Base-by-base conservation (phyloP, 148 eudicot genomes). In the Spergularia bocconei region DNA sequence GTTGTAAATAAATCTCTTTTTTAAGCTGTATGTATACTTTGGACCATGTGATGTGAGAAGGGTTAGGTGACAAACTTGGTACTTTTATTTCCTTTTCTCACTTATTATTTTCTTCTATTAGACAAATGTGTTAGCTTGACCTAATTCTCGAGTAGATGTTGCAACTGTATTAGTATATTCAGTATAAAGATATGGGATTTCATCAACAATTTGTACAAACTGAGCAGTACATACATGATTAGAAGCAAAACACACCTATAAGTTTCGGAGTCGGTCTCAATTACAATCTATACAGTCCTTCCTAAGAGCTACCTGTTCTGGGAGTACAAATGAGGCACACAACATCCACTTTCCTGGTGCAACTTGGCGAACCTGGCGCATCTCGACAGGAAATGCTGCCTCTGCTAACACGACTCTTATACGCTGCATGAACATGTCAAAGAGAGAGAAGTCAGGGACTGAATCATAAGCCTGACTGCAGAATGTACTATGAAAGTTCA, bases 291-390 rank as follows among this genome's bases (percentile, higher is more conserved):
- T 60, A 65, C 69, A 71, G 41, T 71, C 68, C 62, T 75, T 75
- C 33, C 76, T 70, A 66, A 76, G 55, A 75, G 96, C 98, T 29
- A 90, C 93, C 50, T 78, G 88, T 78, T 82, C 87, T 0, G 98
- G 98, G 29, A 94, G 88, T 67, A 82, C 72, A 79, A 94, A 94
- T 58, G 97, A 90, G 60, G 96, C 98, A 82, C 97, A 94, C 75
- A 94, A 11, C 98, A 94, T 94, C 95, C 91, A 94, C 79, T 94
- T 94, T 72, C 93, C 96, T 0, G 98, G 98, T 21, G 98, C 98
- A 47, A 94, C 98, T 73, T 85, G 85, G 44, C 97, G 96, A 70
- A 94, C 97, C 12, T 88, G 87, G 55, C 79, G 93, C 89, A 87
- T 84, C 48, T 91, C 83, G 23, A 94, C 90, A 69, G 88, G 82